Evolutionary conservation across 2,329 filamentous ascomycete species (phyloP), one percentile per base, ranked within the genome.

Genomic region (Pleomassaria siparia): DNA sequence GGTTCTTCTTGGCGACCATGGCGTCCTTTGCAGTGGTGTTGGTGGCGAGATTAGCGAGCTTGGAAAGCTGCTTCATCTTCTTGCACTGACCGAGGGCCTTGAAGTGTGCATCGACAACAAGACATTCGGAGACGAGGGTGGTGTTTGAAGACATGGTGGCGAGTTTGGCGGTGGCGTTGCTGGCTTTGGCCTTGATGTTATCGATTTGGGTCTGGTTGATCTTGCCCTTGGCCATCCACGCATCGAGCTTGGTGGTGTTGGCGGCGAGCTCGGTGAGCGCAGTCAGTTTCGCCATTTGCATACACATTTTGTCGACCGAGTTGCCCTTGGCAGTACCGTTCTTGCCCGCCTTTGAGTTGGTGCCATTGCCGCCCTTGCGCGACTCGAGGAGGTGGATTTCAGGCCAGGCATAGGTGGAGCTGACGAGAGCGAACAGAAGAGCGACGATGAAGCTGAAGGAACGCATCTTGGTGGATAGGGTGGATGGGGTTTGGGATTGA

Each of bases 231-330:
- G 62, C 47, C 18, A 65, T 50, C 28, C 60, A 46, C 6, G 50
- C 53, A 40, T 64, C 56, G 24, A 67, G 53, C 30, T 60, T 59
- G n/a, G 63, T 66, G 30, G 63, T 60, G 32, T 67, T 66, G 47
- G 47, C 47, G 22, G 62, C 57, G 29, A 66, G 52, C 2, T 50
- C 45, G 18, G 60, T 58, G 39, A 67, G 52, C n/a, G 46, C 44
- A 2, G 46, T 54, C 25, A 67, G 53, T 29, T 51, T 57, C 40
- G 44, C 37, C 39, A 67, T 54, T 29, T 58, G 49, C 7, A 40
- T 51, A 51, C 64, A 67, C n/a, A 49, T 40, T 25, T 51, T 51
- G 40, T 64, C 57, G 20, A 60, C 40, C 10, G 42, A 49, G 35
- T 49, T 51, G 28, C 44, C 46, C 1, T 44, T 46, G 37, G 22